These are phyloP conservation scores for Coccomyxa sp. DNA, from an alignment of 139 green algal species.

Conservation along the genomic window DNA sequence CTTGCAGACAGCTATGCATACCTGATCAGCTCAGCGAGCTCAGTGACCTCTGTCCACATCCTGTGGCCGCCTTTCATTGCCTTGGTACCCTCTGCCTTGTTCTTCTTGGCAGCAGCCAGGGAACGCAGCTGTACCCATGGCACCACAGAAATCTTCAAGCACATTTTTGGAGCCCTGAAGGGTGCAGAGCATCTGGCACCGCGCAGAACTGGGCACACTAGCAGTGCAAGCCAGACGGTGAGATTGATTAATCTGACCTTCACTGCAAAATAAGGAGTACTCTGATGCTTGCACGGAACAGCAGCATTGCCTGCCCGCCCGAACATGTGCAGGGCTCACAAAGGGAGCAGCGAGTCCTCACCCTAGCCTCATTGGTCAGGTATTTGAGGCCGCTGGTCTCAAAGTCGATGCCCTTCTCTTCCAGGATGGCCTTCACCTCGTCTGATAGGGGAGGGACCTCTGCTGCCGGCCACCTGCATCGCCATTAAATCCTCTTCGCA, in stretches of 20 bases:
- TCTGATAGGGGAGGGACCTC: conserved; percentile 2
- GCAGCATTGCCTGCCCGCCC: background rate
- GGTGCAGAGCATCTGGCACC: no score
- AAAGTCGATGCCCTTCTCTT: conserved; percentile 27
- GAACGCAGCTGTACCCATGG: no score
- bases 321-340: background rate
- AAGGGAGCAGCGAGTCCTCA: conserved; percentile 11
- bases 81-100: conserved; percentile 81
- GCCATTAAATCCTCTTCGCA: no score
- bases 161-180: no score
- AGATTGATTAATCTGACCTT: background rate
- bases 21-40: conserved; percentile 64
- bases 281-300: no score
- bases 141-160: background rate
- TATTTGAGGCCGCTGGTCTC: conserved; percentile 52
- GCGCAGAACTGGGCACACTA: no score
- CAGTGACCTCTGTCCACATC: conserved; percentile 69
- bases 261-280: background rate
- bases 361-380: conserved; percentile 51
- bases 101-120: conserved; percentile 30
- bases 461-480: no score
- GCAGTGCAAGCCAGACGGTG: background rate
- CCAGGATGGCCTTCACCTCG: conserved; percentile 25
- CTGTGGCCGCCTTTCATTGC: conserved; percentile 69
- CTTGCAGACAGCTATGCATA: no score